Evolutionary conservation across 2,329 filamentous ascomycete genomes (phyloP), one percentile per base, ranked within the genome.

Genomic region (Aspergillus nomiae): DNA sequence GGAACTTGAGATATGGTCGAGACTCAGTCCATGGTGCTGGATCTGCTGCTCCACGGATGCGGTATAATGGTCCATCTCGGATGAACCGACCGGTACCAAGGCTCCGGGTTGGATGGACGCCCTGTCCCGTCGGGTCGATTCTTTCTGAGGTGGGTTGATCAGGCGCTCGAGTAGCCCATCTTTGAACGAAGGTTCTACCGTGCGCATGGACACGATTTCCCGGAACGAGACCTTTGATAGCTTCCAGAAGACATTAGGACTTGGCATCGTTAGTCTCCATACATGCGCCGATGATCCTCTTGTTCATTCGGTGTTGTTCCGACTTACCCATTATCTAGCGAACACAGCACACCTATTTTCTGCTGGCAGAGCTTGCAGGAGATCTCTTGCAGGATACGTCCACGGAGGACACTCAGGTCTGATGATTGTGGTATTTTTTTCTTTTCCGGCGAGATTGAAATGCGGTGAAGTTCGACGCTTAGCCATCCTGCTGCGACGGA

Each of bases 181-280:
- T 51, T 72, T 74, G 59, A 74, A 78, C 4, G 72, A 53, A 8
- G 77, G 76, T 26, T 78, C 71, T 0, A 76, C 73, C 4, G 76
- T 77, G 59, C 71, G 71, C 77, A 79, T 78, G 2, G 76, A 76
- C 24, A 79, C 74, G 9, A 79, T 77, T 45, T 78, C 77, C 56
- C 77, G 69, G 57, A 78, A 78, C 0, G 77, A 72, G 3, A 79
- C 71, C 56, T 78, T 78, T 7, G 74, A 71, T 58, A 79, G 66
- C 61, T 77, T 79, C 77, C 77, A 79, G 24, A 79, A 72, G n/a
- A 78, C 69, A 58, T 76, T 78, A 16, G 72, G 70, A 16, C 77
- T 79, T 51, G 8, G 28, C n/a, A 19, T 16, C 34, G 60, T 64
- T 58, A 63, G 60, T 58, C 34, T 19, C 11, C n/a, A 38, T 38